phyloP scores from a whole-genome alignment of 768 basidiomycete species.

The Hortiboletus campestris region DNA sequence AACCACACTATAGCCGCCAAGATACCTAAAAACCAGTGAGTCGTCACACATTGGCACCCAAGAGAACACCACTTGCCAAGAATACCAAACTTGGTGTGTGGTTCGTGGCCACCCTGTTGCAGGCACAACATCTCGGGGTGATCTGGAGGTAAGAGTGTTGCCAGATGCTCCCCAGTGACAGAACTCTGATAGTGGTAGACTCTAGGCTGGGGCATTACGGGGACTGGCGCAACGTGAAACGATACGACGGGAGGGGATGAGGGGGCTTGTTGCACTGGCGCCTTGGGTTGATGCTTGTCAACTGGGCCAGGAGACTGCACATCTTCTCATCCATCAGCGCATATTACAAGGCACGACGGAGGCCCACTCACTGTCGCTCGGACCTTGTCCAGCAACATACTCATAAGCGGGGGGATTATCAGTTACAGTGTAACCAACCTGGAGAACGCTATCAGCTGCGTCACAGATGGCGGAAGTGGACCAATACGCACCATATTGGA shows the following conservation, averaged over 20 bases:
- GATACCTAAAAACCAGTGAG: conserved; percentile 47
- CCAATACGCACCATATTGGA: conserved; percentile 25
- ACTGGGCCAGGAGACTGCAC: not conserved
- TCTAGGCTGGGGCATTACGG: conserved; percentile 41
- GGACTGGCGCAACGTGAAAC: conserved; percentile 31
- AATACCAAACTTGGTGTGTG: conserved; percentile 62
- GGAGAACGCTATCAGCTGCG: not conserved
- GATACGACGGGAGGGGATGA: conserved; percentile 15
- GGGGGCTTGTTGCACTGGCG: not conserved
- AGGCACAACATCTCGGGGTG: conserved; percentile 86
- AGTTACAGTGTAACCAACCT: conserved; percentile 21
- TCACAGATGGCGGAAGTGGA: not conserved
- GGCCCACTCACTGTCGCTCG: conserved; percentile 26
- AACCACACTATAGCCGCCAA: conserved; percentile 87
- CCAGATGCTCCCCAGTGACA: conserved; percentile 50
- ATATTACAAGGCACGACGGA: not conserved
- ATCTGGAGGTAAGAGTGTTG: conserved; percentile 67
- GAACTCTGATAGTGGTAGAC: conserved; percentile 74
- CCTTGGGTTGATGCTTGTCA: conserved; percentile 16
- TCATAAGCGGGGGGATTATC: conserved; percentile 55
- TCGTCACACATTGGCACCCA: not conserved
- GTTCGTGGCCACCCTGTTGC: conserved; percentile 69
- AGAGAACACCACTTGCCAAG: conserved; percentile 49
- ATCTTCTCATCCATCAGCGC: conserved; percentile 8
- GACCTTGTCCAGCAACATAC: conserved; percentile 28